These are phyloP conservation scores for Rusavskia elegans DNA, from an alignment of 495 filamentous ascomycete species.

Conservation along the genomic window DNA sequence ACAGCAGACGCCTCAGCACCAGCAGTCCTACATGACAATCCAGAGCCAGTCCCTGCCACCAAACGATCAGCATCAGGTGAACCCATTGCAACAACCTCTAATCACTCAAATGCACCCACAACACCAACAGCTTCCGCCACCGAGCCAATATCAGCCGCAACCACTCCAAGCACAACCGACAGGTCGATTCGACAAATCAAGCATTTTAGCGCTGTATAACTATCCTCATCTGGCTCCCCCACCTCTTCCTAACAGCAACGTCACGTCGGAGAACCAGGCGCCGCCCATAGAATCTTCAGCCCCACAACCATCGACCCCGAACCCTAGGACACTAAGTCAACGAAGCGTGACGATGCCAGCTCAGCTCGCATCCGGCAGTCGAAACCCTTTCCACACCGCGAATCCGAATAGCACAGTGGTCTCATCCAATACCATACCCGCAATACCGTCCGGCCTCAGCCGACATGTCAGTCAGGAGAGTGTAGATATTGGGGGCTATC, in stretches of 20 bases:
- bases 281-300: not conserved
- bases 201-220: slow-evolving; percentile 79
- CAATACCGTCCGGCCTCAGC: slow-evolving; percentile 6
- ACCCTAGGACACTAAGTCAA: slow-evolving; percentile 2
- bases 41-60: slow-evolving; percentile 21
- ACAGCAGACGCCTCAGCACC: slow-evolving; percentile 22
- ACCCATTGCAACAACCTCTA: slow-evolving; percentile 19
- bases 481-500: slow-evolving; percentile 60
- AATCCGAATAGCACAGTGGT: not conserved
- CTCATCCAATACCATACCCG: slow-evolving; percentile 9
- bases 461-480: slow-evolving; percentile 78
- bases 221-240: slow-evolving; percentile 54
- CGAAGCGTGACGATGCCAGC: slow-evolving; percentile 23
- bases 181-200: slow-evolving; percentile 53
- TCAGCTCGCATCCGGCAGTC: slow-evolving; percentile 14
- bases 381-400: slow-evolving; percentile 21
- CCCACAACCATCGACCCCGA: not conserved
- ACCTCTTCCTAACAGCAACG: slow-evolving; percentile 14
- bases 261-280: not conserved
- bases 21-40: slow-evolving; percentile 16
- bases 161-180: slow-evolving; percentile 27
- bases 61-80: slow-evolving; percentile 18
- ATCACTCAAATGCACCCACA: slow-evolving; percentile 18
- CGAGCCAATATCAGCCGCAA: slow-evolving; percentile 20
- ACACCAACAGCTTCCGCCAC: slow-evolving; percentile 13